phyloP scores from a whole-genome alignment of 176 grass and related monocot genomes.

The Aegilops speltoides region DNA sequence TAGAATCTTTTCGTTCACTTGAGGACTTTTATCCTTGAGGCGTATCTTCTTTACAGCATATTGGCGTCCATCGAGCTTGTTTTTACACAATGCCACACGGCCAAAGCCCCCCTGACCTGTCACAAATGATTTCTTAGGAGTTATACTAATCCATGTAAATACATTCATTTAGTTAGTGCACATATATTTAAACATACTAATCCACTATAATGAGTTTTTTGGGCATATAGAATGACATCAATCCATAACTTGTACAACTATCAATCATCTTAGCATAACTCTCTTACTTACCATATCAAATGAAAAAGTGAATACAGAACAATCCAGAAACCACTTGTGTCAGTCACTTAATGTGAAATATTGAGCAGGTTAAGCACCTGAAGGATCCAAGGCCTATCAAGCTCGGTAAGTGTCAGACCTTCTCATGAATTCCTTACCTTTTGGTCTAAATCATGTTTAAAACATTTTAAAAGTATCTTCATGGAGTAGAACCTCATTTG shows the following conservation, averaged over 20 bases:
- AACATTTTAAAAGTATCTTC: neutral
- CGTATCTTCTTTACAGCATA: constrained; percentile 99
- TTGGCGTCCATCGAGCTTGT: constrained; percentile 94
- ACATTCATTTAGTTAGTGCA: neutral
- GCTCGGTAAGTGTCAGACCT: neutral
- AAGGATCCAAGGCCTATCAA: constrained; percentile 8
- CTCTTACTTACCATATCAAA: neutral
- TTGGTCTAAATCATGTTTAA: neutral
- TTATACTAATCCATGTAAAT: constrained; percentile 1
- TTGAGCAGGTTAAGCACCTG: neutral
- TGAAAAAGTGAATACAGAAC: neutral
- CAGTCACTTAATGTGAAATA: neutral
- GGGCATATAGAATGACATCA: neutral
- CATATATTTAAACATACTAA: neutral
- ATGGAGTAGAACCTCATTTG: constrained; percentile 6
- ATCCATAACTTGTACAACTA: neutral
- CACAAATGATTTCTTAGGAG: constrained; percentile 8
- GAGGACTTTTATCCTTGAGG: constrained; percentile 82
- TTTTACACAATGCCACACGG: constrained; percentile 81
- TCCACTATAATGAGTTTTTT: neutral
- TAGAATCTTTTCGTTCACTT: constrained; percentile 88
- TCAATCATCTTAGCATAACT: neutral
- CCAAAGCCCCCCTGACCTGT: constrained; percentile 90
- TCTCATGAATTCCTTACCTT: neutral
- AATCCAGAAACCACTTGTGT: neutral